Conservation (phyloP, 257 asterid species). For the Galeopsis tetrahit region DNA sequence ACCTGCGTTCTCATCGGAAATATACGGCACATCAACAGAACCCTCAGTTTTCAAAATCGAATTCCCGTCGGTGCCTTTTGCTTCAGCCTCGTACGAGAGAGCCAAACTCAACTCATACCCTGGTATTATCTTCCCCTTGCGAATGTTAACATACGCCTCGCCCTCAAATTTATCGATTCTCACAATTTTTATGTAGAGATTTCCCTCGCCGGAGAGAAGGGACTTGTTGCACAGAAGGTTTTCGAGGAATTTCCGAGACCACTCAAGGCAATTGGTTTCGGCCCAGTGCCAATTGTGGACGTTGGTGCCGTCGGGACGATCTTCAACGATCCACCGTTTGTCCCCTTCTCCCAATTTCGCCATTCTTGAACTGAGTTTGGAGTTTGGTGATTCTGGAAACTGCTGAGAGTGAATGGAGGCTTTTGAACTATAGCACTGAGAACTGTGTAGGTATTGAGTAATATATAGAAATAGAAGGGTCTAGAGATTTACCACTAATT, state of each 20-base stretch:
- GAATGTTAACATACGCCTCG: slow-evolving; percentile 90
- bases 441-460: slow-evolving; percentile 32
- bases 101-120: slow-evolving; percentile 77
- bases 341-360: slow-evolving; percentile 93
- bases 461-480: slow-evolving; percentile 32
- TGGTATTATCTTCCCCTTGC: slow-evolving; percentile 89
- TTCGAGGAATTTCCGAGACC: slow-evolving; percentile 71
- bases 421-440: background rate
- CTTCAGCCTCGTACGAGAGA: slow-evolving; percentile 78
- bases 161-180: slow-evolving; percentile 73
- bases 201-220: slow-evolving; percentile 71
- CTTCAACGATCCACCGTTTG: slow-evolving; percentile 96
- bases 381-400: too few species aligned
- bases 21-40: slow-evolving; percentile 76
- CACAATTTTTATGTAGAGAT: slow-evolving; percentile 52
- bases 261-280: slow-evolving; percentile 82
- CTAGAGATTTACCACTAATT: slow-evolving; percentile 33
- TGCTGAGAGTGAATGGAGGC: background rate
- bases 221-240: slow-evolving; percentile 58
- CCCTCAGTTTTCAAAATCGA: slow-evolving; percentile 64
- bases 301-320: slow-evolving; percentile 91
- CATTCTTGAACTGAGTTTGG: slow-evolving; percentile 41
- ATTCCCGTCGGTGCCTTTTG: slow-evolving; percentile 60
- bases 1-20: slow-evolving; percentile 91
- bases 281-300: slow-evolving; percentile 99